Base-by-base conservation (phyloP, 306 rosid genomes). In the Biancaea sappan region DNA sequence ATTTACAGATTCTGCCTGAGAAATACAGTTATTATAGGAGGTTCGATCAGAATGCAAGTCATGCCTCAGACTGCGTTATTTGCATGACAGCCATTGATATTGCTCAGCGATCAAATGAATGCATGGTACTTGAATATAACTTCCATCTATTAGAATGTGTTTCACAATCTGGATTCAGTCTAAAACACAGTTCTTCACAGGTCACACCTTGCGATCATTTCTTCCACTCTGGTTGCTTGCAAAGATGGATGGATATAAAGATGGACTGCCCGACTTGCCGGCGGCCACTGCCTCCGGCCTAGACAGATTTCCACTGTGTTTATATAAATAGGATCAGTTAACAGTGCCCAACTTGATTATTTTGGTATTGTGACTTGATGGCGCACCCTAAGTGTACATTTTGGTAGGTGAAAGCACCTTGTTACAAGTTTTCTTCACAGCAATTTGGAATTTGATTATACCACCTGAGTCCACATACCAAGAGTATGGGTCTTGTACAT, bases 261-360 rank as follows among this genome's bases (percentile, higher is more conserved):
- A 94, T 94, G 99, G 99, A 92, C 87, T 94, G 99, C 84, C 99
- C 99, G 3, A 94, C 99, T 56, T 94, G 99, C 72, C 96, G 99
- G 83, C 93, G 99, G 66, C 78, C 93, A 1, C 86, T 92, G 67
- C 99, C 99, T 6, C 93, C 99, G 6, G 98, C 95, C 69, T 94
- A 75, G 70, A 37, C 25, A 72, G 81, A 82, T 75, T 48, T 61
- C 78, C 66, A 18, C 53, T 52, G 15, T 77, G 85, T 84, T 84
- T 70, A 87, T 85, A 82, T 72, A 61, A 44, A 47, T 84, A 81
- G 90, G 84, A 86, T 82, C 84, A 81, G 78, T 91, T 80, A 80
- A 83, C 83, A 66, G 58, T 50, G 34, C 78, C 87, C 81, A 83
- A 81, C 90, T 54, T 75, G 28, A 76, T 61, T 81, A 81, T 86